Conservation (phyloP, 2,329 filamentous ascomycete species). For the Bretziella fagacearum region DNA sequence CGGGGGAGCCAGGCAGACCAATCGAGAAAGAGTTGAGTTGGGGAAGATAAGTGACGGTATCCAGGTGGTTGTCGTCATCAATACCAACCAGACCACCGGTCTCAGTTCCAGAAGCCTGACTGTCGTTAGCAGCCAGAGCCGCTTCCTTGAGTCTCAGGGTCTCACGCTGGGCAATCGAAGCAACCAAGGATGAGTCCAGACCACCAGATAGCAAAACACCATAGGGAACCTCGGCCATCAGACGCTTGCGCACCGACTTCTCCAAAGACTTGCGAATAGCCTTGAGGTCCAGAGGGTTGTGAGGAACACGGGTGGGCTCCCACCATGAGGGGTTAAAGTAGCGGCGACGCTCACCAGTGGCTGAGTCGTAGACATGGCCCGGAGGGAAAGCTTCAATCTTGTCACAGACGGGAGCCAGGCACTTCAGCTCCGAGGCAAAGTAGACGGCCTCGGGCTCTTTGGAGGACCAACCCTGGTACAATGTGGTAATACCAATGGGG, state of each 20-base stretch:
- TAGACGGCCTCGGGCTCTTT: conserved; percentile 69
- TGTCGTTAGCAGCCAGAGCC: conserved; percentile 34
- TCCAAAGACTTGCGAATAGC: conserved; percentile 67
- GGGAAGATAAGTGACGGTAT: conserved; percentile 77
- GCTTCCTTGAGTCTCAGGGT: conserved; percentile 59
- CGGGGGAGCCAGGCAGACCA: conserved; percentile 79
- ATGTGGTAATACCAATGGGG: conserved; percentile 90
- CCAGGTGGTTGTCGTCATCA: conserved; percentile 78
- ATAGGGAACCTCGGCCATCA: conserved; percentile 98
- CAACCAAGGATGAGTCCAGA: conserved; percentile 87
- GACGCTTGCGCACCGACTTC: conserved; percentile 79
- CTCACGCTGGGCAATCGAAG: conserved; percentile 88
- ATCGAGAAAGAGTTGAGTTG: conserved; percentile 99
- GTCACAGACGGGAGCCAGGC: conserved; percentile 82
- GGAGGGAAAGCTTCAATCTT: conserved; percentile 88
- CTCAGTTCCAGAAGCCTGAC: conserved; percentile 32
- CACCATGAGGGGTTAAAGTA: conserved; percentile 93
- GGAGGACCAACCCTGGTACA: conserved; percentile 89
- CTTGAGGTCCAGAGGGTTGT: conserved; percentile 69
- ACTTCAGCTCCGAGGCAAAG: conserved; percentile 96
- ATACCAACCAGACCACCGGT: conserved; percentile 71
- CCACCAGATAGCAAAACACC: conserved; percentile 90
- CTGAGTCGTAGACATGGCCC: conserved; percentile 89
- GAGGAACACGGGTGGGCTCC: conserved; percentile 63
- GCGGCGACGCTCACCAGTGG: conserved; percentile 64